phyloP scores from a whole-genome alignment of 306 rosid species.

The Albizia julibrissin region DNA sequence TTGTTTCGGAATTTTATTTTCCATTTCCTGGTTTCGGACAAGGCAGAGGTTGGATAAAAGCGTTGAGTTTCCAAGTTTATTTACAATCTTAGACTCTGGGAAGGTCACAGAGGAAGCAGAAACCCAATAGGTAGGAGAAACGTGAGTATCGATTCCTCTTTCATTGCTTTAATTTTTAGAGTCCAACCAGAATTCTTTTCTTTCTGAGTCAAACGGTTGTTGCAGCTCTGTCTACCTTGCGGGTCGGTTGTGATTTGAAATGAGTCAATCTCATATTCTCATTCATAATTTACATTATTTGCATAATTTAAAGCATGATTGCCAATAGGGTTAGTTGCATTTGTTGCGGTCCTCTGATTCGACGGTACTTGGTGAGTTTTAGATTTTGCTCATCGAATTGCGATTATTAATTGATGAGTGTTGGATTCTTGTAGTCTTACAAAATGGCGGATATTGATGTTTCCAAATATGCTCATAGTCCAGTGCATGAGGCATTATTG shows the following conservation, averaged over 20 bases:
- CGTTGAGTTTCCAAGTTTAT: neutral
- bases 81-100: neutral
- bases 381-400: neutral
- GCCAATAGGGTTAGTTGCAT: neutral
- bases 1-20: neutral
- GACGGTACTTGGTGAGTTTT: neutral
- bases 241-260: neutral
- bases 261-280: conserved; percentile 29
- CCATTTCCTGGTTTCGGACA: neutral
- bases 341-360: conserved; percentile 8
- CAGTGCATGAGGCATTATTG: conserved; percentile 74
- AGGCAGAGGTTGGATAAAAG: neutral
- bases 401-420: conserved; percentile 23
- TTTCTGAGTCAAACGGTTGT: neutral
- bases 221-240: neutral
- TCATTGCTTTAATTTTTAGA: conserved; percentile 32
- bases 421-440: conserved; percentile 44
- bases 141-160: conserved; percentile 39
- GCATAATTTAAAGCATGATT: neutral
- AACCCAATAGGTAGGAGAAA: conserved; percentile 12
- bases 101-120: neutral
- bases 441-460: conserved; percentile 66
- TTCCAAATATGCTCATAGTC: conserved; percentile 71
- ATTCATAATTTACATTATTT: neutral
- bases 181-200: neutral